Percentiles rank a stretch among this genome's conserved stretches.
Evolutionary conservation across 139 green algal species (phyloP).

Genomic region (Spirogloea muscicola): DNA sequence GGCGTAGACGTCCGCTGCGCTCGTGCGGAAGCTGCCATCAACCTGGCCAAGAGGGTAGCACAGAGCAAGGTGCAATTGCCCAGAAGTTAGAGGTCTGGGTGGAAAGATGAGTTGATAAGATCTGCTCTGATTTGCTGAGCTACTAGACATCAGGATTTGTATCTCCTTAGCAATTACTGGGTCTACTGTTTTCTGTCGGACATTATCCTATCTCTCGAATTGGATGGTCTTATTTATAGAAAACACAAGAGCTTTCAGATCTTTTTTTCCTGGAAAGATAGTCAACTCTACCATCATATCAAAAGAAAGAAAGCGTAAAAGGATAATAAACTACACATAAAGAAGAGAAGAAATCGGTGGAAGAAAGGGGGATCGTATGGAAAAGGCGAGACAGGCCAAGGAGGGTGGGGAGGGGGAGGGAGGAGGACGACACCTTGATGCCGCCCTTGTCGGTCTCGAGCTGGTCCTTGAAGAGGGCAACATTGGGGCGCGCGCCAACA

Average conservation of each 20-base stretch:
- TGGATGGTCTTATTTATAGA: no score
- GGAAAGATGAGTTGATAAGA: no score
- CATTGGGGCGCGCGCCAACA: constrained; percentile 69
- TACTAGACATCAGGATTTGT: no score
- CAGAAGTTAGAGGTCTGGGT: no score
- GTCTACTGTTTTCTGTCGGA: no score
- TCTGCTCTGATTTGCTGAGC: no score
- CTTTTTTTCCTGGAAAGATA: constrained; percentile 70
- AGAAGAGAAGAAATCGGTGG: neutral
- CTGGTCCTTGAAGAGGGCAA: constrained; percentile 65
- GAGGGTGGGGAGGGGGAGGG: neutral
- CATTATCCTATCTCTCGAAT: no score
- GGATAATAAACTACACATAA: constrained; percentile 7
- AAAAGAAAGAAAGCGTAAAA: constrained; percentile 56
- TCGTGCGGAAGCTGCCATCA: constrained; percentile 14
- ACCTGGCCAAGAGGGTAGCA: no score
- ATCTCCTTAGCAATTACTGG: no score
- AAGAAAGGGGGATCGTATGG: neutral
- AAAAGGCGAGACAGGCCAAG: neutral
- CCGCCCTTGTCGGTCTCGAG: constrained; percentile 63
- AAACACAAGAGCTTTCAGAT: no score
- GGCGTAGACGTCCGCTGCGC: constrained; percentile 70
- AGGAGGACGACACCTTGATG: constrained; percentile 62
- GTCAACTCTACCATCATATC: constrained; percentile 49
- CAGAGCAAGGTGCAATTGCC: no score